These are phyloP conservation scores for Albophoma yamanashiensis DNA, from an alignment of 2,329 filamentous ascomycete species.

Conservation along the genomic window DNA sequence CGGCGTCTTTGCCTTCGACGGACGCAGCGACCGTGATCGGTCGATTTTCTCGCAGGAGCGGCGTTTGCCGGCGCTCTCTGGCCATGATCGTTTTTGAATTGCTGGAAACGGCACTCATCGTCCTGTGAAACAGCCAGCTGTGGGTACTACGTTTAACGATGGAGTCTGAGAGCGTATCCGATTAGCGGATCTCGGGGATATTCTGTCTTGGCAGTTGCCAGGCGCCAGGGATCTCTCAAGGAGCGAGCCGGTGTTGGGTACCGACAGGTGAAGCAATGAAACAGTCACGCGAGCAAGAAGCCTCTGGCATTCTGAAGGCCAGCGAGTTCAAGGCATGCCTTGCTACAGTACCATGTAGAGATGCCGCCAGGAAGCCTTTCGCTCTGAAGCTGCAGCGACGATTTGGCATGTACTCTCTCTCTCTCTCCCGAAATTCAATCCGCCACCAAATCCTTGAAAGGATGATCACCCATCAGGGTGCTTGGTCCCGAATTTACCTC, in stretches of 20 bases:
- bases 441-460: too few relatives aligned
- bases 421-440: too few relatives aligned
- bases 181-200: background rate
- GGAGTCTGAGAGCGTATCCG: background rate
- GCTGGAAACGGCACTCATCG: background rate
- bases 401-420: background rate
- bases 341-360: too few relatives aligned
- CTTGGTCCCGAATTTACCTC: background rate
- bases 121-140: background rate
- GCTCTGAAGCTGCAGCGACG: background rate
- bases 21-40: background rate
- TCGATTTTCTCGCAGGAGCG: background rate
- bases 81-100: too few relatives aligned
- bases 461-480: background rate
- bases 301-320: too few relatives aligned
- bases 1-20: background rate
- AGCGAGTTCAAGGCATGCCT: too few relatives aligned
- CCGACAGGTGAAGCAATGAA: too few relatives aligned
- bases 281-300: too few relatives aligned
- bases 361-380: background rate
- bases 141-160: background rate
- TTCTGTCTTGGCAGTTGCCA: background rate
- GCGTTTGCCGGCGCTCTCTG: background rate
- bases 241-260: background rate
- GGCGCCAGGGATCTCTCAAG: background rate